Evolutionary conservation across 129 eudicot genomes (phyloP).

Genomic region (Kitagawia praeruptora): DNA sequence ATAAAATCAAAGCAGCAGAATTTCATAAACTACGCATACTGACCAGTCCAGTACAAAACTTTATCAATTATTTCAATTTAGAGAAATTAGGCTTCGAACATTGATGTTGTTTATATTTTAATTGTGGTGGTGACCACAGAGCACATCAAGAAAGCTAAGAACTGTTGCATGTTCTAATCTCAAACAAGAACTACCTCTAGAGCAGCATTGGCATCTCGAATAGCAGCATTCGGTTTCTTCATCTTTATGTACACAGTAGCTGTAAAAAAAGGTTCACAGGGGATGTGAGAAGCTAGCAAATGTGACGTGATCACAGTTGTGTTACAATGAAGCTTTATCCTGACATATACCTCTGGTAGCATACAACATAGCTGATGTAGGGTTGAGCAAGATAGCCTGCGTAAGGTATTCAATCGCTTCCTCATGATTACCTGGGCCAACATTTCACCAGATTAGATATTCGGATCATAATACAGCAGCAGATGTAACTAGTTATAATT

Average conservation of each 20-base stretch:
- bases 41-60: no score
- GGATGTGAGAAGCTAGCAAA: not conserved
- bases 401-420: no score
- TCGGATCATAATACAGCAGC: not conserved
- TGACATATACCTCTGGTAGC: constrained; percentile 62
- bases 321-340: not conserved
- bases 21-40: no score
- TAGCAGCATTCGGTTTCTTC: constrained; percentile 98
- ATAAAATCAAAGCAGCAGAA: no score
- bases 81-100: no score
- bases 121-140: no score
- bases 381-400: constrained; percentile 21
- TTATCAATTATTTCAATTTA: no score
- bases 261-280: not conserved
- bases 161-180: no score
- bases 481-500: no score
- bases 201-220: constrained; percentile 94
- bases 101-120: no score
- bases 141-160: constrained; percentile 12
- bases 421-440: constrained; percentile 59
- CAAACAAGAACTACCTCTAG: no score
- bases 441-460: not conserved
- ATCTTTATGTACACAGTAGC: no score
- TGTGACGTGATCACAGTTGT: not conserved
- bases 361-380: constrained; percentile 88